Conservation (phyloP, 495 filamentous ascomycete genomes). For the Ramalina peruviana region DNA sequence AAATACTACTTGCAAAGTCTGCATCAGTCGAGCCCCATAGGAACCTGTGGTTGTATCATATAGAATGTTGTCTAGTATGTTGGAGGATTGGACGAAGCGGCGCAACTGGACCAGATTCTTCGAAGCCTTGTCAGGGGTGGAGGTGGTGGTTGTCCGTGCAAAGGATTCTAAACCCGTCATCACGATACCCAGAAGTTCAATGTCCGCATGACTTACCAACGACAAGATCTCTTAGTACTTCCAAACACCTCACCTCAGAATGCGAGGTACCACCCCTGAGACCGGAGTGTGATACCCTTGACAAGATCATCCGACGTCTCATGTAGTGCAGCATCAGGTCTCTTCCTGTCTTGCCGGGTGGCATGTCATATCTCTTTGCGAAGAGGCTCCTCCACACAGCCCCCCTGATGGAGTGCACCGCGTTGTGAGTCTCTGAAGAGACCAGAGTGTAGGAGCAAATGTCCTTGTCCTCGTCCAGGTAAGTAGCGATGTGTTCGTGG, state of each 20-base stretch:
- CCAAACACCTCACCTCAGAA: constrained; percentile 7
- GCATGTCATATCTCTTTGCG: constrained; percentile 23
- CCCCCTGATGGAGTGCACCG: constrained; percentile 5
- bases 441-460: constrained; percentile 19
- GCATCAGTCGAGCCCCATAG: constrained; percentile 1
- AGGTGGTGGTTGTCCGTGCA: not conserved
- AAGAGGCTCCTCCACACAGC: constrained; percentile 27
- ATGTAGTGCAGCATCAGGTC: constrained; percentile 22
- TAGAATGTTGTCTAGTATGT: constrained; percentile 5
- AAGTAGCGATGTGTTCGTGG: constrained; percentile 26
- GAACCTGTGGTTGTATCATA: not conserved
- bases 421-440: constrained; percentile 15
- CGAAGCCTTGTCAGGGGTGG: not conserved
- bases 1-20: constrained; percentile 9
- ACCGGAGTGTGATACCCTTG: not conserved
- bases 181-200: not conserved
- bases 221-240: constrained; percentile 13
- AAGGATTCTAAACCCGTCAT: constrained; percentile 4
- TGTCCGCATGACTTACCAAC: constrained; percentile 5
- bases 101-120: constrained; percentile 9
- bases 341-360: constrained; percentile 4
- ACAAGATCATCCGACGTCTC: not conserved
- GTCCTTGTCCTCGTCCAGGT: constrained; percentile 23
- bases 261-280: not conserved
- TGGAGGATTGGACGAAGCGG: constrained; percentile 6